These are phyloP conservation scores for Epichloe gansuensis DNA, from an alignment of 2,329 filamentous ascomycete species.

Conservation along the genomic window DNA sequence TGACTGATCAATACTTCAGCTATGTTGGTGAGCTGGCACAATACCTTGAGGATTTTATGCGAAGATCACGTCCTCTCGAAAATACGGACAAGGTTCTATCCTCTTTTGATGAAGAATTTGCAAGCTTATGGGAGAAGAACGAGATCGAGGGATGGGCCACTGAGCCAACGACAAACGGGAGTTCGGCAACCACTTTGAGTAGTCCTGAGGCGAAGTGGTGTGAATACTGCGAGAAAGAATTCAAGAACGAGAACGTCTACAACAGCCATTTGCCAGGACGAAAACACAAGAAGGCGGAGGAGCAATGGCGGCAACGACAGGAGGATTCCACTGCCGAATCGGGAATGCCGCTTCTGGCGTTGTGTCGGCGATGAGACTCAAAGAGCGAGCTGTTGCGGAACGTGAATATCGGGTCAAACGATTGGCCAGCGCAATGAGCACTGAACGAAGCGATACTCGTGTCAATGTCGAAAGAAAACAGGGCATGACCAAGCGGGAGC, in stretches of 20 bases:
- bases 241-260: constrained; percentile 92
- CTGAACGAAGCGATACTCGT: constrained; percentile 76
- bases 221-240: constrained; percentile 83
- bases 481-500: constrained; percentile 93
- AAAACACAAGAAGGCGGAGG: constrained; percentile 68
- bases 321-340: constrained; percentile 23
- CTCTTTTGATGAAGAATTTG: constrained; percentile 74
- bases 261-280: constrained; percentile 79
- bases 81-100: constrained; percentile 68
- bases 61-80: constrained; percentile 72
- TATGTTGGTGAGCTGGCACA: constrained; percentile 71
- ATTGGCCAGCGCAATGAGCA: constrained; percentile 70
- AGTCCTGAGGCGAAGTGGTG: constrained; percentile 68
- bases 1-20: constrained; percentile 84
- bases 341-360: constrained; percentile 14
- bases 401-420: constrained; percentile 75
- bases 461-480: constrained; percentile 94
- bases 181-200: constrained; percentile 16
- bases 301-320: constrained; percentile 43
- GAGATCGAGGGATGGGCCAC: constrained; percentile 68
- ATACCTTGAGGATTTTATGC: constrained; percentile 83
- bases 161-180: constrained; percentile 31
- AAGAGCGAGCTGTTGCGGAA: constrained; percentile 83
- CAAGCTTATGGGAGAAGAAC: constrained; percentile 67
- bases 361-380: constrained; percentile 45